Evolutionary conservation across 768 basidiomycete genomes (phyloP).

Genomic region (Crepidotus variabilis): DNA sequence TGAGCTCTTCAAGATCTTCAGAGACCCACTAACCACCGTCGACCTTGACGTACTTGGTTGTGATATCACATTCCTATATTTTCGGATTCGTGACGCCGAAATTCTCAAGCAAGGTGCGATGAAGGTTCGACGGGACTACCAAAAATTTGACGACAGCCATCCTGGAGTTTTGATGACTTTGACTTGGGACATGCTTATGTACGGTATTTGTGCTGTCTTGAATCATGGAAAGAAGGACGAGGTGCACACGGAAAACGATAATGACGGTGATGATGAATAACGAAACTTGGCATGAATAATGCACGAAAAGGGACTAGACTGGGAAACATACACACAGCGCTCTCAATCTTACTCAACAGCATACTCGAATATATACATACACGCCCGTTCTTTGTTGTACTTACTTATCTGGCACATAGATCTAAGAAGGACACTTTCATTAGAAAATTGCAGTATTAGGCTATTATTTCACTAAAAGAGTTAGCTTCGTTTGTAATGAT

Average conservation of each 20-base stretch:
- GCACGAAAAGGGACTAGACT: too few relatives aligned
- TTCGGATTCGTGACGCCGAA: conserved; percentile 40
- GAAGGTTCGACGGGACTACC: conserved; percentile 15
- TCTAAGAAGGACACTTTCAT: too few relatives aligned
- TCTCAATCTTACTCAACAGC: too few relatives aligned
- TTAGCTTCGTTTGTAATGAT: too few relatives aligned
- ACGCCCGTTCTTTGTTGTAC: too few relatives aligned
- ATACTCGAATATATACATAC: too few relatives aligned
- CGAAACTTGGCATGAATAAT: too few relatives aligned
- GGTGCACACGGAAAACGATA: not conserved
- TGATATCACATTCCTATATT: conserved; percentile 39
- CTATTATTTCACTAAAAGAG: too few relatives aligned
- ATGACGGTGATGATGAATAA: not conserved
- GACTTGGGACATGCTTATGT: conserved; percentile 11
- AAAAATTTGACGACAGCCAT: conserved; percentile 7
- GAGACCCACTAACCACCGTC: conserved; percentile 27
- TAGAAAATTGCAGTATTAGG: too few relatives aligned
- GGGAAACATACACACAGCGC: too few relatives aligned
- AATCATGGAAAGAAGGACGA: not conserved
- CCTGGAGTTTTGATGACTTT: conserved; percentile 13
- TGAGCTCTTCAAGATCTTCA: conserved; percentile 21
- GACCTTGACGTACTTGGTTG: conserved; percentile 32
- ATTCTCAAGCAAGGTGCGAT: conserved; percentile 27
- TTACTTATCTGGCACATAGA: too few relatives aligned
- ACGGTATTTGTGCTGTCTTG: not conserved